Percentiles rank a stretch among this genome's conserved stretches.
Evolutionary conservation across 257 asterid genomes (phyloP).

Genomic region (Prunella vulgaris): DNA sequence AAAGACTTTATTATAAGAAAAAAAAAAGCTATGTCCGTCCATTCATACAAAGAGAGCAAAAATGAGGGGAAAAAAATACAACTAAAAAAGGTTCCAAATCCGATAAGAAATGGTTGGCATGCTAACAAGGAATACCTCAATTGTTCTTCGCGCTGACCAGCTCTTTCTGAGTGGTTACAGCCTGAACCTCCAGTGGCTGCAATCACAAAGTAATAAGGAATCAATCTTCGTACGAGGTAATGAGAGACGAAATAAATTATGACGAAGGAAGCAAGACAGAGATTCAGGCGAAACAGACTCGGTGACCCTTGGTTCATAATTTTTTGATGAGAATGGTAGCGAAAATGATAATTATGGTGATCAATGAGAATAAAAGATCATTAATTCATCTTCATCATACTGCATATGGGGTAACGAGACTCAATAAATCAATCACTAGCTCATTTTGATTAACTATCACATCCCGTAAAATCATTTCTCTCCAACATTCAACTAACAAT

Average conservation of each 20-base stretch:
- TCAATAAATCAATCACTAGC: too few relatives aligned
- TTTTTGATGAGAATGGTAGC: too few relatives aligned
- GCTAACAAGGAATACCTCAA: slow-evolving; percentile 18
- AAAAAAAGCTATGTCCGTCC: background rate
- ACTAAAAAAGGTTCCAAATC: background rate
- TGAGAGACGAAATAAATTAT: background rate
- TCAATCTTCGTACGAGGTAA: background rate
- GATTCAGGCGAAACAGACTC: background rate
- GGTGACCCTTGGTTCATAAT: too few relatives aligned
- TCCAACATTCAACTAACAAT: too few relatives aligned
- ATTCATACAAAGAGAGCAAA: slow-evolving; percentile 11
- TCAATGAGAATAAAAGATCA: too few relatives aligned
- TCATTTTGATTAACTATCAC: too few relatives aligned
- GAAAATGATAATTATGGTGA: too few relatives aligned
- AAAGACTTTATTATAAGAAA: background rate
- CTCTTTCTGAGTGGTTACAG: slow-evolving; percentile 29
- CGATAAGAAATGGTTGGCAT: background rate
- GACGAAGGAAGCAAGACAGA: background rate
- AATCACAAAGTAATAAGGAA: slow-evolving; percentile 16
- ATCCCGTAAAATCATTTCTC: too few relatives aligned
- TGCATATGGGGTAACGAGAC: too few relatives aligned
- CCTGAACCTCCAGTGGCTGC: slow-evolving; percentile 46
- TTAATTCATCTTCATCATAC: too few relatives aligned
- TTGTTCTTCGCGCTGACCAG: slow-evolving; percentile 25
- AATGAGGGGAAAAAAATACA: background rate